Percentiles rank a stretch among this genome's conserved stretches.
These are phyloP conservation scores for Daldinia grandis DNA, from an alignment of 495 filamentous ascomycete genomes.

Conservation along the genomic window DNA sequence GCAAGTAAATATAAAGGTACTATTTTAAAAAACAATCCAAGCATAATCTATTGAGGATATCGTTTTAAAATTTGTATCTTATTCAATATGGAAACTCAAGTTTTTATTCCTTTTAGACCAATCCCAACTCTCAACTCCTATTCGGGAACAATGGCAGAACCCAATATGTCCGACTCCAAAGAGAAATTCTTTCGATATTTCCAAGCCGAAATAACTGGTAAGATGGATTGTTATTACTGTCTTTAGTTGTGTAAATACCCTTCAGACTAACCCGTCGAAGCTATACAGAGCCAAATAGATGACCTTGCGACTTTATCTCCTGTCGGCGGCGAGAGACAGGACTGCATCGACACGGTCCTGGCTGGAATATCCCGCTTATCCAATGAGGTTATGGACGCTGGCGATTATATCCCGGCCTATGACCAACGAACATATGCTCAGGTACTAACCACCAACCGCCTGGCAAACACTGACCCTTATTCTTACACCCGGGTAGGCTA, in stretches of 20 bases:
- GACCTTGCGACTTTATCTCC: constrained; percentile 46
- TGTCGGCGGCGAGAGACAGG: constrained; percentile 55
- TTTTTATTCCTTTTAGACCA: constrained; percentile 43
- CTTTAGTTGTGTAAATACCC: background rate
- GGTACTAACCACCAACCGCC: constrained; percentile 23
- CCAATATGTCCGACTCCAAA: constrained; percentile 60
- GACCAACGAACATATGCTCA: constrained; percentile 56
- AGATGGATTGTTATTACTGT: constrained; percentile 34
- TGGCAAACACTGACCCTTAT: background rate
- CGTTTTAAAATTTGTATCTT: background rate
- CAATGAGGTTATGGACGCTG: constrained; percentile 55
- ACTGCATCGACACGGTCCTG: constrained; percentile 56
- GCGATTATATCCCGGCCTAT: constrained; percentile 55
- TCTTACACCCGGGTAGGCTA: constrained; percentile 40
- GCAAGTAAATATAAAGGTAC: constrained; percentile 30
- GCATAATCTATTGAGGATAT: background rate
- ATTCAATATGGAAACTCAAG: constrained; percentile 37
- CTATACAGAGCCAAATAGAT: constrained; percentile 53
- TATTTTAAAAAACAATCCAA: background rate
- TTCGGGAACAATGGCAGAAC: constrained; percentile 4
- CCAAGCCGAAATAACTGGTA: constrained; percentile 75
- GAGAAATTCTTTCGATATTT: constrained; percentile 84
- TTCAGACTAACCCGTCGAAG: constrained; percentile 35
- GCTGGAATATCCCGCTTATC: constrained; percentile 54
- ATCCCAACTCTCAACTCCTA: background rate